Base-by-base conservation (phyloP, 371 early-diverging fungal genomes). In the Mucor sp. region DNA sequence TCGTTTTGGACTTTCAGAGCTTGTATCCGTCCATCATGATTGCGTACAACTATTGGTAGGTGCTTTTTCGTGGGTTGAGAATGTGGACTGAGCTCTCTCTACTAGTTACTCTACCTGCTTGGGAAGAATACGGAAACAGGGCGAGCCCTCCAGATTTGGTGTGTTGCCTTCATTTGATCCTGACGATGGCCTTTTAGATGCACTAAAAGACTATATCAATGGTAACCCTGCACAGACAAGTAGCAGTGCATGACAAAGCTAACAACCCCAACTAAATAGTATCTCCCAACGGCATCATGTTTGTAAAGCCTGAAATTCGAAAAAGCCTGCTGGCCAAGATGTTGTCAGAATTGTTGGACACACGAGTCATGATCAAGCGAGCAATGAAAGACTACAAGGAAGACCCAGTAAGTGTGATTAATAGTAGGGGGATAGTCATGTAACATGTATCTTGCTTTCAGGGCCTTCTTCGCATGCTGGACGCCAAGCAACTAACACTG, bases 1-100 rank as follows among this genome's bases (percentile, higher is more conserved):
- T 93, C 3, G 95, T 97, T 4, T 74, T 96, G 30, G 97, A 97
- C 74, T 97, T 95, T 66, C 96, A 95, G 74, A 92, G 92, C 33
- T 77, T 97, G 15, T 97, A 97, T 68, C 97, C 97, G 7, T 93
- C 94, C 33, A 83, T 97, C 15, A 95, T 97, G 91, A 95, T 96
- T 72, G 96, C 95, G 0, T 95, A 95, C 75, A 97, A 97, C 67
- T 93, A 91, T 55, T 97, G 95, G 90, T 90, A 81, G 9, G 57
- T 25, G 50, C 27, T 33, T 33, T n/a, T 21, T 48, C 6, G 23
- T 21, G 23, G 12, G 17, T 9, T 12, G 14, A 19, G 50, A n/a
- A 50, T 25, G 14, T 25, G 7, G 19, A 15, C 27, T 53, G 25
- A 41, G 6, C 41, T 41, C 23, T 27, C 5, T 21, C 23, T 41